Percentiles rank a stretch among this genome's conserved stretches.
Conservation (phyloP, 2,329 filamentous ascomycete genomes). For the Herpotrichia juniperi region DNA sequence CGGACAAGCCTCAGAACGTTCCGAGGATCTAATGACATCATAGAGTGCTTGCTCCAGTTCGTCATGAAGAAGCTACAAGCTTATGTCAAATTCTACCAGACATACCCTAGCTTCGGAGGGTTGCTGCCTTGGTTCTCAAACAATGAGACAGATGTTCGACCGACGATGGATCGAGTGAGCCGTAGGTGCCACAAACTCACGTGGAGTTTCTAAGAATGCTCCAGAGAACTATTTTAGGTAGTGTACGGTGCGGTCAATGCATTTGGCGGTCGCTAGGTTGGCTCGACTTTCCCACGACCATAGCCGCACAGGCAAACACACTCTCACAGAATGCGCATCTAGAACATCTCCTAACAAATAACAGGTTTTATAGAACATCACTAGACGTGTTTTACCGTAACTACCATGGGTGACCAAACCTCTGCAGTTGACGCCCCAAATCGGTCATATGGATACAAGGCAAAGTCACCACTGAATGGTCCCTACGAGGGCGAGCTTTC, state of each 20-base stretch:
- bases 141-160: constrained; percentile 5
- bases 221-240: no score
- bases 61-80: constrained; percentile 5
- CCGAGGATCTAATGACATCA: constrained; percentile 34
- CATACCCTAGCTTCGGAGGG: constrained; percentile 5
- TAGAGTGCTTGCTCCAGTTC: no score
- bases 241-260: no score
- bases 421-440: not conserved
- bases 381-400: constrained; percentile 7
- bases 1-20: constrained; percentile 38
- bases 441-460: constrained; percentile 11
- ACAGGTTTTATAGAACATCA: constrained; percentile 10
- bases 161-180: constrained; percentile 1
- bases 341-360: not conserved
- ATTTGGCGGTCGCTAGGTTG: no score
- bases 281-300: no score
- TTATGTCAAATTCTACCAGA: constrained; percentile 7
- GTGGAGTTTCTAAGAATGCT: no score
- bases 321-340: not conserved
- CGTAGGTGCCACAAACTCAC: no score
- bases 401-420: constrained; percentile 7
- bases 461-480: constrained; percentile 4
- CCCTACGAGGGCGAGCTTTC: constrained; percentile 7
- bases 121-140: constrained; percentile 12
- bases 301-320: no score